Evolutionary conservation across 352 stramenopile species (phyloP).

Genomic region (Blastocystis sp.): DNA sequence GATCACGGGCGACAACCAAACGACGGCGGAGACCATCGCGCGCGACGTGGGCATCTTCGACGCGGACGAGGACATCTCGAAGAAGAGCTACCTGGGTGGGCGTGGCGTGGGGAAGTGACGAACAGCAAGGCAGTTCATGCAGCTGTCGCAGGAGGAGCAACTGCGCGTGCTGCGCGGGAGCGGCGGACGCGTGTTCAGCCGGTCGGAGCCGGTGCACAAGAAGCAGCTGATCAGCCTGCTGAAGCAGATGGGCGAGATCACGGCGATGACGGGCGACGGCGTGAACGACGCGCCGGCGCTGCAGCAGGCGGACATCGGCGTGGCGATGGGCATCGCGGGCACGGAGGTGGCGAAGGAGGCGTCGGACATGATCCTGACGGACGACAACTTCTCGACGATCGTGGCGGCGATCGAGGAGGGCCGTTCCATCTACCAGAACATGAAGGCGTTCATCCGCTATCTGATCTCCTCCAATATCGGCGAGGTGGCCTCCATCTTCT

Average conservation of each 20-base stretch:
- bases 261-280: slow-evolving; percentile 96
- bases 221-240: slow-evolving; percentile 86
- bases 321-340: slow-evolving; percentile 88
- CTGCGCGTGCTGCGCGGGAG: background rate
- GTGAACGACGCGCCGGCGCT: slow-evolving; percentile 97
- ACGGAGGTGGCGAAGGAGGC: too few species aligned
- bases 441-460: slow-evolving; percentile 98
- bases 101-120: background rate
- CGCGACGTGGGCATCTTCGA: slow-evolving; percentile 93
- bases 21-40: slow-evolving; percentile 94
- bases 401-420: slow-evolving; percentile 83
- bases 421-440: slow-evolving; percentile 86
- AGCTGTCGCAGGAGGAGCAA: background rate
- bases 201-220: slow-evolving; percentile 95
- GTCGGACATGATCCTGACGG: slow-evolving; percentile 84
- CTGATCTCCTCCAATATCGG: slow-evolving; percentile 98
- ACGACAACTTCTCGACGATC: slow-evolving; percentile 99
- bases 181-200: slow-evolving; percentile 74
- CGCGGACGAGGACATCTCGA: slow-evolving; percentile 73
- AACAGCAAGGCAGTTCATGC: background rate
- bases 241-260: slow-evolving; percentile 87
- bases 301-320: slow-evolving; percentile 91
- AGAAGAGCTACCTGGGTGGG: slow-evolving; percentile 1
- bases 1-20: slow-evolving; percentile 97
- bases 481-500: slow-evolving; percentile 97